These are phyloP conservation scores for Reticulomyxa filosa DNA, from an alignment of 78 protist genomes.

Conservation along the genomic window DNA sequence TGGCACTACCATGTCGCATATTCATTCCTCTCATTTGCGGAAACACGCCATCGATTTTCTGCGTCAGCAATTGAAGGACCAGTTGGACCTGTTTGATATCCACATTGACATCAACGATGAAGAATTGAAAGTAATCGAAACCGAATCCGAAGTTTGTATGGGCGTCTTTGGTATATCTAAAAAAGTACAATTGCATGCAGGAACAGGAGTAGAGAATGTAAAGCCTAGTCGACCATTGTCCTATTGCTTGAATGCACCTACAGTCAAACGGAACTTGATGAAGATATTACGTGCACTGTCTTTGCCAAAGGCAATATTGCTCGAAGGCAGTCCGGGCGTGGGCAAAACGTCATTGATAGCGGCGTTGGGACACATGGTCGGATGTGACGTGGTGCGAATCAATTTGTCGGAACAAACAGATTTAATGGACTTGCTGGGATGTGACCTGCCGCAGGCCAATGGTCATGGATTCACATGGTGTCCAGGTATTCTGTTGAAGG, in stretches of 20 bases:
- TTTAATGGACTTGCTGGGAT: conserved; percentile 88
- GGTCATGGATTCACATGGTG: conserved; percentile 39
- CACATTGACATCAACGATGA: too few species aligned
- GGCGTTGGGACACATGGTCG: conserved; percentile 57
- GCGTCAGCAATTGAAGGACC: too few species aligned
- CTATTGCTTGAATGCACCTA: too few species aligned
- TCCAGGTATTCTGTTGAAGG: conserved; percentile 60
- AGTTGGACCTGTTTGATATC: too few species aligned
- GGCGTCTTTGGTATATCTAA: too few species aligned
- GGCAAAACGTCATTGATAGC: conserved; percentile 90
- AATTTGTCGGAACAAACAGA: conserved; percentile 99
- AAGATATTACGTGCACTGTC: conserved; percentile 76
- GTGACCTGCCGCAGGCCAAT: conserved; percentile 65
- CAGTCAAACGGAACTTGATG: conserved; percentile 42
- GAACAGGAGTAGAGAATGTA: too few species aligned
- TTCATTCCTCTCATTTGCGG: too few species aligned
- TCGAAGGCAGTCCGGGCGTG: conserved; percentile 90
- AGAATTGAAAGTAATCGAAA: too few species aligned
- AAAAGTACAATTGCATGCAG: too few species aligned
- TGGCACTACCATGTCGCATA: conserved; percentile 9
- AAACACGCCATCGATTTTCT: too few species aligned
- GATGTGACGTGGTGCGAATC: conserved; percentile 65
- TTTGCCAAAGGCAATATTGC: conserved; percentile 8
- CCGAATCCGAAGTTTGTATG: too few species aligned
- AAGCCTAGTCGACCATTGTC: too few species aligned